Conservation (phyloP, 768 basidiomycete genomes). For the Mrakia hoshinonis region DNA sequence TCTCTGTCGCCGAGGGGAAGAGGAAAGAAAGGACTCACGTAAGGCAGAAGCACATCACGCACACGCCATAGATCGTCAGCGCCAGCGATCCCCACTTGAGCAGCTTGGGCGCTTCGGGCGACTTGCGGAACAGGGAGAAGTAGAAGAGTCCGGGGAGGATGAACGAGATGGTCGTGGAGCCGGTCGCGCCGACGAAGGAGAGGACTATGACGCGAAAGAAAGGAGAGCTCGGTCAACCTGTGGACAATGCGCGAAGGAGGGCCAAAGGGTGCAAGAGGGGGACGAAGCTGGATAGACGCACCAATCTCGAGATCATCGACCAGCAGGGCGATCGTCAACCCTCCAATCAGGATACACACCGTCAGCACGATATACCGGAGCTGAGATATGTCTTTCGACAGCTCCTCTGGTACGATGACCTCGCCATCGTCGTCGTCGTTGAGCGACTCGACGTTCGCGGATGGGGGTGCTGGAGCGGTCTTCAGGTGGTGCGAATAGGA, state of each 20-base stretch:
- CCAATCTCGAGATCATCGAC: slow-evolving; percentile 70
- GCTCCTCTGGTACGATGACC: slow-evolving; percentile 29
- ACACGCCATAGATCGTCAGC: slow-evolving; percentile 63
- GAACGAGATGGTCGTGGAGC: slow-evolving; percentile 93
- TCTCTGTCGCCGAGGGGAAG: neutral
- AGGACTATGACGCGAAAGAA: slow-evolving; percentile 51
- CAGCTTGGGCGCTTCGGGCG: slow-evolving; percentile 49
- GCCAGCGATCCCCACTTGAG: slow-evolving; percentile 58
- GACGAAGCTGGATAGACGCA: slow-evolving; percentile 39
- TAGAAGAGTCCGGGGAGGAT: slow-evolving; percentile 84
- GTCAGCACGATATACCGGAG: slow-evolving; percentile 65
- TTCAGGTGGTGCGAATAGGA: neutral
- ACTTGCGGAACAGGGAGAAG: slow-evolving; percentile 72
- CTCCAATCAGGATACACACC: slow-evolving; percentile 38
- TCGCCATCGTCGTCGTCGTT: slow-evolving; percentile 41
- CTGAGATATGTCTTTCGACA: slow-evolving; percentile 54
- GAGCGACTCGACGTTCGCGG: neutral
- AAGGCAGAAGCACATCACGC: slow-evolving; percentile 70
- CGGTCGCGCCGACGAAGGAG: slow-evolving; percentile 92
- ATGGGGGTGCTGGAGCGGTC: neutral
- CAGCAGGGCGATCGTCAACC: slow-evolving; percentile 38
- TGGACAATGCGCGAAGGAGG: no score
- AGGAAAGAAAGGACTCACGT: neutral
- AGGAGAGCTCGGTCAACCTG: no score
- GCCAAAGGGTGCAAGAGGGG: no score